Evolutionary conservation across 2,329 filamentous ascomycete genomes (phyloP), one percentile per base, ranked within the genome.

Genomic region (Ophiostoma sp.): DNA sequence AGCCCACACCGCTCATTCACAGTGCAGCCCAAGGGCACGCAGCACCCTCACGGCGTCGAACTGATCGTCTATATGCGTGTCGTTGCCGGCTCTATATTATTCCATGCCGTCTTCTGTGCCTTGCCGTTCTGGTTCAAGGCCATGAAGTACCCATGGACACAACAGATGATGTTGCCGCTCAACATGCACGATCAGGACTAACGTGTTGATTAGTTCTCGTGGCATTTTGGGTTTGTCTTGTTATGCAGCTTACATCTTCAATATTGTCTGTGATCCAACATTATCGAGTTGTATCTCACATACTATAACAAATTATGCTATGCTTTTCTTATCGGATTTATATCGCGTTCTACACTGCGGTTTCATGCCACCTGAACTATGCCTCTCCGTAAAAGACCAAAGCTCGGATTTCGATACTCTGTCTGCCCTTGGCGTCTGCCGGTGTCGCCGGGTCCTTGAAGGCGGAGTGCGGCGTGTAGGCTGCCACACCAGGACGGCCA

Each of bases 391-490:
- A 87, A 73, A 87, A 88, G 0, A 89, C 83, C 74, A 89, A 76
- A 69, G 84, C 86, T 72, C 87, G 78, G 1, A 89, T 85, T 77
- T 89, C 87, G 70, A 89, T 89, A 73, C 85, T 87, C 78, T 89
- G 83, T 71, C 87, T 73, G 11, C 72, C 71, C 70, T 74, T 74
- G 1, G 82, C 80, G 67, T 81, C 82, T 38, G 74, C 73, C 0
- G 84, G 82, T 12, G 84, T 85, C 66, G 78, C 74, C 5, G 84
- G 84, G 75, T 88, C 85, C 6, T 78, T 72, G 71, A 85, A 85
- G n/a, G 83, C 83, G 12, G 82, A 84, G 72, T 85, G 83, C 67
- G 83, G 82, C 68, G 81, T 81, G 69, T 79, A 75, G 38, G 78
- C 79, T 1, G 83, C 82, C 2, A 84, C 72, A 3, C 81, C 81